These are phyloP conservation scores for Ramicandelaber brevisporus DNA, from an alignment of 192 early-diverging fungal genomes.

Conservation along the genomic window DNA sequence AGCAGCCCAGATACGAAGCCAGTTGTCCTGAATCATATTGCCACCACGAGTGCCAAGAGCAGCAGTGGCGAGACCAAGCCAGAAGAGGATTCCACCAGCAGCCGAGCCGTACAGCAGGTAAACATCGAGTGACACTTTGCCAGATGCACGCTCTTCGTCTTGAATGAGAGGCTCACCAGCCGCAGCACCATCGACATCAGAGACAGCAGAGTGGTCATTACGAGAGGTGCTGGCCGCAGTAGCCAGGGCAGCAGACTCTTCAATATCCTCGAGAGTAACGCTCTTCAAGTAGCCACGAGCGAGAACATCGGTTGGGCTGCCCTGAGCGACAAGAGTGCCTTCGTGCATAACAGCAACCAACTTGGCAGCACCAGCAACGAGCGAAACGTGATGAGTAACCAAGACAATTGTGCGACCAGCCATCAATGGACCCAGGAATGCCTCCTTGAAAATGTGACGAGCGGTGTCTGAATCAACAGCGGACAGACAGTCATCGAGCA, in stretches of 20 bases:
- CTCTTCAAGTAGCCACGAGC: conserved; percentile 12
- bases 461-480: conserved; percentile 93
- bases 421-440: conserved; percentile 46
- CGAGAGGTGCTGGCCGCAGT: not conserved
- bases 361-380: conserved; percentile 23
- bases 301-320: conserved; percentile 20
- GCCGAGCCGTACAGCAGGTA: conserved; percentile 55
- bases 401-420: conserved; percentile 51
- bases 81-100: conserved; percentile 35
- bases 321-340: conserved; percentile 24
- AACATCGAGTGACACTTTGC: conserved; percentile 42
- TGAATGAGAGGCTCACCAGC: conserved; percentile 33
- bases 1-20: conserved; percentile 37
- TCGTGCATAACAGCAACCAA: conserved; percentile 32
- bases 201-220: conserved; percentile 3
- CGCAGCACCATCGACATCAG: conserved; percentile 8
- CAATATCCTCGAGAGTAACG: not conserved
- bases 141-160: conserved; percentile 63
- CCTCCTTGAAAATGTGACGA: conserved; percentile 51
- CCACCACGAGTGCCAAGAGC: conserved; percentile 13
- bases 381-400: conserved; percentile 64
- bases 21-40: conserved; percentile 26
- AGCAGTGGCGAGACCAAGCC: conserved; percentile 22
- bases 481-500: conserved; percentile 75
- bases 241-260: not conserved